phyloP scores from a whole-genome alignment of 23 red algal genomes.

The Gracilaria domingensis region DNA sequence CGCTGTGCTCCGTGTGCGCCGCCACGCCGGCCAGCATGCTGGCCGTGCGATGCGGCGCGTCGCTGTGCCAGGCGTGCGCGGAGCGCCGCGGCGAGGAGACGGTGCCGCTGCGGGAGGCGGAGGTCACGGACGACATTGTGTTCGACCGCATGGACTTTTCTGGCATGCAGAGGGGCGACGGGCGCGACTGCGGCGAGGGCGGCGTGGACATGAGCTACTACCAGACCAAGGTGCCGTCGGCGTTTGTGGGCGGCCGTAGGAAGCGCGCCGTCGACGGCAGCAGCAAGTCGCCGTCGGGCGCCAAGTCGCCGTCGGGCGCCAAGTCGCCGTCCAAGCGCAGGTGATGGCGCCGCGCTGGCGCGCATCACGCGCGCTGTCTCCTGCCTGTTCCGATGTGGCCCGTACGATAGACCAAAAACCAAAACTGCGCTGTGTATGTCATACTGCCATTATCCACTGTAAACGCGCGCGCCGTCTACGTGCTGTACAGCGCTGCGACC shows the following conservation, averaged over 20 bases:
- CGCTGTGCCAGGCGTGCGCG: conserved; percentile 33
- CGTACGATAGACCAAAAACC: too few relatives aligned
- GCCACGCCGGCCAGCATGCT: conserved; percentile 15
- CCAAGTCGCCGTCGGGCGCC: too few relatives aligned
- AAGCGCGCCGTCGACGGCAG: conserved; percentile 1
- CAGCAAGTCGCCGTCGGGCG: not conserved
- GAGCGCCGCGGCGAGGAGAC: conserved; percentile 6
- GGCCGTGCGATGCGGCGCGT: not conserved
- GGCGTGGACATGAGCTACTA: conserved; percentile 55
- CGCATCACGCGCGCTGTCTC: too few relatives aligned
- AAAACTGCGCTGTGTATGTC: too few relatives aligned
- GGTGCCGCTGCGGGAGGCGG: conserved; percentile 9
- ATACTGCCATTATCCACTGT: too few relatives aligned
- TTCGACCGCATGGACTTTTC: conserved; percentile 65
- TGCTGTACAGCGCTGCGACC: too few relatives aligned
- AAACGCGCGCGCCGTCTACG: too few relatives aligned
- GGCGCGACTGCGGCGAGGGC: not conserved
- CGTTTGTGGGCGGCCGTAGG: conserved; percentile 1
- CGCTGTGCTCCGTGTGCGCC: conserved; percentile 38
- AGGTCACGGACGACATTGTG: conserved; percentile 6
- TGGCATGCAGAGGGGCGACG: not conserved
- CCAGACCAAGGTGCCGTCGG: conserved; percentile 53
- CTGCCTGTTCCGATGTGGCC: too few relatives aligned
- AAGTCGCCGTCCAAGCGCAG: not conserved
- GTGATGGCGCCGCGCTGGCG: not conserved